A percentile compares a stretch with the other conserved stretches of the same genome.
Conservation (phyloP, 2,329 filamentous ascomycete genomes). For the Cladobotryum mycophilum region DNA sequence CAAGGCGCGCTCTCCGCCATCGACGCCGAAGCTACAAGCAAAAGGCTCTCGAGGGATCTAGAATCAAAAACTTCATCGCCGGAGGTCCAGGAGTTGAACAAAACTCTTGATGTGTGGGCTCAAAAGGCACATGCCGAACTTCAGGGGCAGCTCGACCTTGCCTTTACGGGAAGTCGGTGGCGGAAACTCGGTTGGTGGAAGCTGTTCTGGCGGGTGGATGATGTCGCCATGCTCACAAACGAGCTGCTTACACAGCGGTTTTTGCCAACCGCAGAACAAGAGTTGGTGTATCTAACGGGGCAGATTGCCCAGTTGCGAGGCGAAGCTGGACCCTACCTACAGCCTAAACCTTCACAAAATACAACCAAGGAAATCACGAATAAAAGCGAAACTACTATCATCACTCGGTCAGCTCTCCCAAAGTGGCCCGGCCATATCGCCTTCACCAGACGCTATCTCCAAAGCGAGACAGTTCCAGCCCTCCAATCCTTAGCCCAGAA, state of each 20-base stretch:
- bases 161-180: conserved; percentile 73
- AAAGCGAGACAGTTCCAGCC: conserved; percentile 60
- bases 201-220: conserved; percentile 89
- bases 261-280: conserved; percentile 70
- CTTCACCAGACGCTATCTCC: conserved; percentile 59
- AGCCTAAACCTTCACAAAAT: conserved; percentile 24
- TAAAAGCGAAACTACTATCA: conserved; percentile 15
- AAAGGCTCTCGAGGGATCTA: neutral
- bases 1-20: conserved; percentile 47
- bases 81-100: conserved; percentile 40
- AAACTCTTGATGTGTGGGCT: conserved; percentile 64
- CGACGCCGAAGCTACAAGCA: conserved; percentile 32
- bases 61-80: neutral
- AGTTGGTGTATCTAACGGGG: conserved; percentile 76
- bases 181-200: conserved; percentile 86
- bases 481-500: conserved; percentile 68
- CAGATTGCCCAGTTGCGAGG: conserved; percentile 52
- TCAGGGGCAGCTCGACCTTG: conserved; percentile 69
- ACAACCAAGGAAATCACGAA: neutral
- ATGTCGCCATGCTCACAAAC: conserved; percentile 75
- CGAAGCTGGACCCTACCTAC: conserved; percentile 25
- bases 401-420: conserved; percentile 19
- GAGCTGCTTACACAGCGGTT: conserved; percentile 74
- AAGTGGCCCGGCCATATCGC: conserved; percentile 73
- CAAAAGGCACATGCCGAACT: conserved; percentile 77